Evolutionary conservation across 176 grass and related monocot species (phyloP), one percentile per base, ranked within the genome.

Genomic region (Lolium multiflorum): DNA sequence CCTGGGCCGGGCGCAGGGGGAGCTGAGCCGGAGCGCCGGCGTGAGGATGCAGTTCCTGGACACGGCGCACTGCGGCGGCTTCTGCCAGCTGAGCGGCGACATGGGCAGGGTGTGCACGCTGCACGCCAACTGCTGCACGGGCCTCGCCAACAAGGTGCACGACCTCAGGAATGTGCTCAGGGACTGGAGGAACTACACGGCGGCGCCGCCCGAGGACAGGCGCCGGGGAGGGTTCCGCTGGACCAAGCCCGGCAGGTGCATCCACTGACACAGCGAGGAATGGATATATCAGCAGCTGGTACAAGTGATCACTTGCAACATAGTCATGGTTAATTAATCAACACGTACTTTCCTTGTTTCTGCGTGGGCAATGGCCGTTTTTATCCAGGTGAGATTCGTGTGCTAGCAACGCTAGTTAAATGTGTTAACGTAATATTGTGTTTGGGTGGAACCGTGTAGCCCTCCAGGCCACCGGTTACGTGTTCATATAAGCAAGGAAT

Each of bases 111-210:
- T 98, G 10, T 92, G 90, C 74, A 98, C 96, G 12, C 70, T 95
- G 44, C 96, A 98, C 79, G 96, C 93, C 17, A 98, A 95, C 82
- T 95, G 96, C 81, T 98, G 93, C 68, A 84, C 89, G 0, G 96
- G 93, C 22, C 78, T 95, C 14, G 65, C 12, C 6, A 92, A 88
- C 17, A 98, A 98, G 84, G 83, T 92, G 51, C 49, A 77, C 54
- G 90, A 89, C 85, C 84, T 95, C 61, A 86, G 69, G 54, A 84
- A 46, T 44, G 84, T 95, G 81, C 87, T 98, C 37, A 58, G 57
- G 26, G 96, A 94, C 80, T 98, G 93, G 93, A 81, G 68, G 26
- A 95, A 83, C 62, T 98, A 89, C 70, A 92, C 82, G 83, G 73
- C 83, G 31, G 74, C 83, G 74, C 11, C 91, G 12, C 61, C 50